A percentile compares a stretch with the other conserved stretches of the same genome.
phyloP scores from a whole-genome alignment of 1,139 yeast genomes.

The Taphrina deformans region DNA sequence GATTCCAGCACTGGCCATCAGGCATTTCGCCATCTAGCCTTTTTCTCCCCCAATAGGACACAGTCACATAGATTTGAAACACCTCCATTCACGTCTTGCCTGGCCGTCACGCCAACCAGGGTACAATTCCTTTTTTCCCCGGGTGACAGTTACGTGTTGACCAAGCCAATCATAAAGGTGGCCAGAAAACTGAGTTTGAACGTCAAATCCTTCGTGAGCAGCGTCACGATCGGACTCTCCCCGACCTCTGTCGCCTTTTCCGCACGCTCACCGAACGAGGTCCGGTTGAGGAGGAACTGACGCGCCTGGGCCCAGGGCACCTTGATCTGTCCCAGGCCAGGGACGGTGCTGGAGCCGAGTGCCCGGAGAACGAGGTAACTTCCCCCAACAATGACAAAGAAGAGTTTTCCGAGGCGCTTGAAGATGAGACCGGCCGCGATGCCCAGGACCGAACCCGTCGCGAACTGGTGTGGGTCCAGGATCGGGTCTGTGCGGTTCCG shows the following conservation, averaged over 20 bases:
- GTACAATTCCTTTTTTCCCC: background rate
- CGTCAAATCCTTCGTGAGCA: slow-evolving; percentile 24
- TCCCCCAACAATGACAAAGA: slow-evolving; percentile 25
- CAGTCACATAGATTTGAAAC: background rate
- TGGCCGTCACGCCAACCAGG: background rate
- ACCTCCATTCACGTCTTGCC: background rate
- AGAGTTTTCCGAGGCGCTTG: slow-evolving; percentile 29
- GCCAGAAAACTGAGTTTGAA: slow-evolving; percentile 29
- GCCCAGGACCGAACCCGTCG: slow-evolving; percentile 28
- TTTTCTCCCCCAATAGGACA: background rate
- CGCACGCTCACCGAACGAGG: background rate
- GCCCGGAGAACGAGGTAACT: slow-evolving; percentile 18
- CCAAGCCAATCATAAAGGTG: slow-evolving; percentile 25
- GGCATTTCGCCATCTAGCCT: background rate
- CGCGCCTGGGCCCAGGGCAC: slow-evolving; percentile 25
- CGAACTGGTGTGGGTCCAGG: slow-evolving; percentile 30
- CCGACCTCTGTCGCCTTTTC: background rate
- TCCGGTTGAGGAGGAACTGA: slow-evolving; percentile 23
- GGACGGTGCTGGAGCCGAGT: slow-evolving; percentile 14
- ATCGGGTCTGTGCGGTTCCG: background rate
- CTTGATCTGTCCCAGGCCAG: slow-evolving; percentile 13
- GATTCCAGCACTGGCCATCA: background rate
- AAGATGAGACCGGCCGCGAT: slow-evolving; percentile 24
- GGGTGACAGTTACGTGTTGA: slow-evolving; percentile 31
- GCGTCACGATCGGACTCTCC: slow-evolving; percentile 20